phyloP scores from a whole-genome alignment of 441 rosid genomes.

The Brassica balearica region DNA sequence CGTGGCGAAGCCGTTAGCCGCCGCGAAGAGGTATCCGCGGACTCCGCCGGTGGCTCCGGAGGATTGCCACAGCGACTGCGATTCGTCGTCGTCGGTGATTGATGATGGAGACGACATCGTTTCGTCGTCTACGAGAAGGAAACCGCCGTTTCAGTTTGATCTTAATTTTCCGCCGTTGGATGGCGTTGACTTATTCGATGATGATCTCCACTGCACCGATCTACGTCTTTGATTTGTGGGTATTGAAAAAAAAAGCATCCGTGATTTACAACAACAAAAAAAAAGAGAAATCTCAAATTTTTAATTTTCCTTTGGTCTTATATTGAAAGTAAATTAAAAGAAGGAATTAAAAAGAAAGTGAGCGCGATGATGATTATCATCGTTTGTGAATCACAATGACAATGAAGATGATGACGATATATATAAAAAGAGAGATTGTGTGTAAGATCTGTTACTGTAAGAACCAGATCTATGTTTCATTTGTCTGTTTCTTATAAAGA shows the following conservation, averaged over 20 bases:
- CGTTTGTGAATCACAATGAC: constrained; percentile 19
- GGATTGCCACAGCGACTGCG: constrained; percentile 92
- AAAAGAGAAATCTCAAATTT: constrained; percentile 31
- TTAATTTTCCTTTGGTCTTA: constrained; percentile 40
- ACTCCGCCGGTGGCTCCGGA: constrained; percentile 69
- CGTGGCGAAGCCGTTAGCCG: constrained; percentile 35
- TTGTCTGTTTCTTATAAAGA: constrained; percentile 37
- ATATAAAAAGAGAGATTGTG: constrained; percentile 26
- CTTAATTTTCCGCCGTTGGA: constrained; percentile 91
- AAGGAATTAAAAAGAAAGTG: constrained; percentile 12
- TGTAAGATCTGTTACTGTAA: constrained; percentile 45
- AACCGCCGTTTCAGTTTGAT: constrained; percentile 65
- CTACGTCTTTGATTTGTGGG: constrained; percentile 72
- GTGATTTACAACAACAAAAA: constrained; percentile 18
- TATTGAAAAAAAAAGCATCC: neutral
- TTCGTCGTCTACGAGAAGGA: constrained; percentile 44
- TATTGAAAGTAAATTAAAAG: constrained; percentile 43
- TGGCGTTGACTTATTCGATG: constrained; percentile 54
- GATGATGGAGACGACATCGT: constrained; percentile 66
- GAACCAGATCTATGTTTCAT: constrained; percentile 43
- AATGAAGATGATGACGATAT: constrained; percentile 35
- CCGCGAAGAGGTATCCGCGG: constrained; percentile 56
- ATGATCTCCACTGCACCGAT: constrained; percentile 76
- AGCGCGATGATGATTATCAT: constrained; percentile 20
- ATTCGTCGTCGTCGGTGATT: constrained; percentile 87